phyloP scores from a whole-genome alignment of 345 rosid species.

The Euphorbia lathyris region DNA sequence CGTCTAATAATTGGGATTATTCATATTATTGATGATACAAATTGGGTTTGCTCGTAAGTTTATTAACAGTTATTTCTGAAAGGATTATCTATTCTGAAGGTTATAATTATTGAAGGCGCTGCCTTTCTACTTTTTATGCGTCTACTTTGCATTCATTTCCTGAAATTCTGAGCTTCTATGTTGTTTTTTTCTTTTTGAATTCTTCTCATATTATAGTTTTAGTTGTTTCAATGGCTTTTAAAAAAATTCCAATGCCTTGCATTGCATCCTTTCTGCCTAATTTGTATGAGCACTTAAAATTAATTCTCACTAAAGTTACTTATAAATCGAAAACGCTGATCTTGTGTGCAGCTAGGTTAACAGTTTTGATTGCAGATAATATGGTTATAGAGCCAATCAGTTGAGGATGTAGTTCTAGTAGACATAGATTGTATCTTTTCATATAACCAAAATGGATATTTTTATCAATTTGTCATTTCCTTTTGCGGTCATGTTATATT shows the following conservation, averaged over 20 bases:
- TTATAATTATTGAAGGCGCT: neutral
- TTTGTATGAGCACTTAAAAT: neutral
- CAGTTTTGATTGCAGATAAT: neutral
- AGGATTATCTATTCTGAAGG: no score
- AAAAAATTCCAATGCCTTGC: neutral
- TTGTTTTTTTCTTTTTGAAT: neutral
- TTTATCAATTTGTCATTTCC: neutral
- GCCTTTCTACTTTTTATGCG: neutral
- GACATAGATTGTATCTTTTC: neutral
- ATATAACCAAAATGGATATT: neutral
- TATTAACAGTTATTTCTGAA: no score
- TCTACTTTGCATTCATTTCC: neutral
- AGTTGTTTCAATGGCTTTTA: neutral
- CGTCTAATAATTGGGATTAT: neutral
- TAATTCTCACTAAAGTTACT: neutral
- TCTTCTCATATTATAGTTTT: neutral
- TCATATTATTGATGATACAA: neutral
- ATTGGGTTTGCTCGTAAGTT: neutral
- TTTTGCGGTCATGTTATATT: neutral
- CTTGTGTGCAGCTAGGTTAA: neutral
- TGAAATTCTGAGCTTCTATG: neutral
- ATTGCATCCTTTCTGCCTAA: neutral
- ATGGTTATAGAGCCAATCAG: neutral
- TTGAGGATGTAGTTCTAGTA: neutral
- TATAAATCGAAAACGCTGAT: neutral